A percentile compares a stretch with the other conserved stretches of the same genome.
Evolutionary conservation across 1,139 yeast genomes (phyloP).

Genomic region (Debaryomycetaceae sp.): DNA sequence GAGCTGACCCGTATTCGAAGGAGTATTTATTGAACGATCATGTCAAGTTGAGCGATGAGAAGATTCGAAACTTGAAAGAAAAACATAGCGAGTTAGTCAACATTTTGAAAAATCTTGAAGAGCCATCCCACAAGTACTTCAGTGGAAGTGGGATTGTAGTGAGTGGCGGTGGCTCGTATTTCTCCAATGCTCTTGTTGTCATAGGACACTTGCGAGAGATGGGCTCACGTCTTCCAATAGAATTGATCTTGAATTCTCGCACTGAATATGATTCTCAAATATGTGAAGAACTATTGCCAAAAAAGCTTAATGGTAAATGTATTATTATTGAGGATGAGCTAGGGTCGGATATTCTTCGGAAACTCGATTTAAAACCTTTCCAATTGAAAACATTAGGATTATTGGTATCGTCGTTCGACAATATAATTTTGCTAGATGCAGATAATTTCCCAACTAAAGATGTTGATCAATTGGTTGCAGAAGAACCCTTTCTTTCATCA

Average conservation of each 20-base stretch:
- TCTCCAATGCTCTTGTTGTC: conserved; percentile 28
- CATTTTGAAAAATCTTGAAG: conserved; percentile 19
- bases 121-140: conserved; percentile 22
- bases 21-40: conserved; percentile 16
- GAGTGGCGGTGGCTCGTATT: conserved; percentile 26
- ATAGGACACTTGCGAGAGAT: conserved; percentile 31
- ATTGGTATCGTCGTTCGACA: conserved; percentile 33
- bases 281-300: conserved; percentile 28
- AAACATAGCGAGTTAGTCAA: conserved; percentile 26
- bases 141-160: conserved; percentile 38
- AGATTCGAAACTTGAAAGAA: conserved; percentile 19
- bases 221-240: conserved; percentile 35
- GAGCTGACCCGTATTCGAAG: conserved; percentile 13
- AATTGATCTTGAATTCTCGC: conserved; percentile 26
- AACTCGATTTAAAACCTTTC: conserved; percentile 19
- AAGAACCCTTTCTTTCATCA: conserved; percentile 25
- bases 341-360: conserved; percentile 18
- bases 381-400: conserved; percentile 32
- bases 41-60: conserved; percentile 17
- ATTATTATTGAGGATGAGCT: conserved; percentile 26
- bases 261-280: conserved; percentile 25
- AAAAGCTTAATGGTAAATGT: conserved; percentile 28
- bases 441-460: conserved; percentile 34
- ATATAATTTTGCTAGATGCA: conserved; percentile 32
- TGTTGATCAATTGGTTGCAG: conserved; percentile 24